These are phyloP conservation scores for Trifolium subterraneum DNA, from an alignment of 306 rosid species.

Conservation along the genomic window DNA sequence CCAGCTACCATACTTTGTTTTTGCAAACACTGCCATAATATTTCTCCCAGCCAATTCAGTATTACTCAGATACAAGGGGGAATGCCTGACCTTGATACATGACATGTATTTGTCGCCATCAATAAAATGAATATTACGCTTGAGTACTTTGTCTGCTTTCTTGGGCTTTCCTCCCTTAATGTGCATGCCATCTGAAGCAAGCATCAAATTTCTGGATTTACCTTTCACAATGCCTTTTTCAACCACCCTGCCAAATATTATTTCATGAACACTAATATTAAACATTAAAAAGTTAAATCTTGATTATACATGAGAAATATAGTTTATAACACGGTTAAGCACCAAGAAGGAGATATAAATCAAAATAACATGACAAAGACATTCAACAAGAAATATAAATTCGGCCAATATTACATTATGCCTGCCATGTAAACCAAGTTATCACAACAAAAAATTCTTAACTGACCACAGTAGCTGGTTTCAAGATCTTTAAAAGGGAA, in stretches of 20 bases:
- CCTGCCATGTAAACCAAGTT: conserved; percentile 18
- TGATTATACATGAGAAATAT: conserved; percentile 7
- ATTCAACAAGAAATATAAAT: conserved; percentile 4
- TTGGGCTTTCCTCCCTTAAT: conserved; percentile 50
- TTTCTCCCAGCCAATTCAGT: conserved; percentile 23
- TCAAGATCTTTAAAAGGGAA: conserved; percentile 2
- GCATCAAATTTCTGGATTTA: conserved; percentile 53
- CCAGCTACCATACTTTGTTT: conserved; percentile 11
- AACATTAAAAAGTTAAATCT: conserved; percentile 11
- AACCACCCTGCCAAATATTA: conserved; percentile 58
- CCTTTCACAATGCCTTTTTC: conserved; percentile 57
- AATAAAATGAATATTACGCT: conserved; percentile 53
- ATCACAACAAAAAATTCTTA: conserved; percentile 22
- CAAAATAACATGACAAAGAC: not conserved
- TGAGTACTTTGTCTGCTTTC: conserved; percentile 64
- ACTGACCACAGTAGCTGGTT: conserved; percentile 1
- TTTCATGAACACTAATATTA: conserved; percentile 28
- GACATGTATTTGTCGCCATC: conserved; percentile 92
- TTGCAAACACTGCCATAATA: not conserved
- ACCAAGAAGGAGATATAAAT: conserved; percentile 29
- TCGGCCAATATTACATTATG: conserved; percentile 1
- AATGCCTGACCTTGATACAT: conserved; percentile 80
- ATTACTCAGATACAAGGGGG: conserved; percentile 16
- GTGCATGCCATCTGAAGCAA: conserved; percentile 52
- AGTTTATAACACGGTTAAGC: conserved; percentile 9